Percentiles rank a stretch among this genome's conserved stretches.
phyloP scores from a whole-genome alignment of 2,329 filamentous ascomycete genomes.

The Xylaria sp. region DNA sequence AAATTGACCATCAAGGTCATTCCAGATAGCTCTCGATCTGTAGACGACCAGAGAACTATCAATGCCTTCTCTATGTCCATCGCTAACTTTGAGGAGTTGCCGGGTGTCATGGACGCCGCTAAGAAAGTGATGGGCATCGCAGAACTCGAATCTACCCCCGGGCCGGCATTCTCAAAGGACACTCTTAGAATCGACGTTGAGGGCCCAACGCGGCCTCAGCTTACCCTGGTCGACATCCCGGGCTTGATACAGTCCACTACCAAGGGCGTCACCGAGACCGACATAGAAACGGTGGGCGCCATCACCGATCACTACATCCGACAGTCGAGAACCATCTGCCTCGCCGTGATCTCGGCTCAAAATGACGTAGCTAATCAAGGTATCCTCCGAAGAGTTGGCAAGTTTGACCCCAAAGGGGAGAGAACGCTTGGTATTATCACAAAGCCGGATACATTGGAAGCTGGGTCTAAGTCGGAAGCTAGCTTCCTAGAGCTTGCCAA shows the following conservation, averaged over 20 bases:
- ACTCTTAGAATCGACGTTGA: constrained; percentile 32
- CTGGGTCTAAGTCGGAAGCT: constrained; percentile 4
- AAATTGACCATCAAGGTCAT: constrained; percentile 21
- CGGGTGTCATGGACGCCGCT: not conserved
- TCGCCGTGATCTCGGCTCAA: constrained; percentile 58
- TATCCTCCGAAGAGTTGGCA: constrained; percentile 52
- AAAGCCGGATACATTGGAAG: constrained; percentile 1
- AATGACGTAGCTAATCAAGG: constrained; percentile 56
- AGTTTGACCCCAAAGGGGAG: constrained; percentile 49
- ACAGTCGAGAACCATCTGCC: constrained; percentile 55
- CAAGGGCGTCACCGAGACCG: constrained; percentile 41
- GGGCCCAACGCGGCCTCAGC: constrained; percentile 26
- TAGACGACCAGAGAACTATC: not conserved
- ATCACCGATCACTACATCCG: constrained; percentile 53
- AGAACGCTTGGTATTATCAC: constrained; percentile 43
- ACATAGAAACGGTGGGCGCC: constrained; percentile 43
- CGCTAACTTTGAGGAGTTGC: not conserved
- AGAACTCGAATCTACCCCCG: constrained; percentile 8
- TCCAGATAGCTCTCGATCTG: constrained; percentile 6
- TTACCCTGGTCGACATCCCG: constrained; percentile 48
- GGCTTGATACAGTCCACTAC: constrained; percentile 47
- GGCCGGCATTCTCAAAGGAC: constrained; percentile 17
- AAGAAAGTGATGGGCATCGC: constrained; percentile 7
- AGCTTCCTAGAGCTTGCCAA: constrained; percentile 1
- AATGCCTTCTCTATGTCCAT: constrained; percentile 9